Conservation (phyloP, 2,329 filamentous ascomycete genomes). For the Fonsecaea pedrosoi region DNA sequence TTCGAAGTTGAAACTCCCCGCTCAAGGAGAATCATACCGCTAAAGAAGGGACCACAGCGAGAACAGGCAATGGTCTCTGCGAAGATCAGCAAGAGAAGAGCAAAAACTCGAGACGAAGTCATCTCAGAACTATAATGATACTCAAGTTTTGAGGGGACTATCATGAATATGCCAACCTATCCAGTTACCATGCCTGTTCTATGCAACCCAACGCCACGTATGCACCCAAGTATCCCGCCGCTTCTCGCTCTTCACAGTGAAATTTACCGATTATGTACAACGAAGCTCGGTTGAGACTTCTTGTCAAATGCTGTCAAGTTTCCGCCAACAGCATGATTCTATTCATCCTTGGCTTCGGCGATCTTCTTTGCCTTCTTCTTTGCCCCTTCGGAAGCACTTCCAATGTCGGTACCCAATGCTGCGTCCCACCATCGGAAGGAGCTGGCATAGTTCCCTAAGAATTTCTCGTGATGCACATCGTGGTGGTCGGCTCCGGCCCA, state of each 20-base stretch:
- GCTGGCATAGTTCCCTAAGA: conserved; percentile 96
- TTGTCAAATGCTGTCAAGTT: neutral
- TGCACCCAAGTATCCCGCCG: conserved; percentile 13
- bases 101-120: neutral
- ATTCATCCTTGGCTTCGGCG: conserved; percentile 15
- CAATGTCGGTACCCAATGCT: conserved; percentile 89
- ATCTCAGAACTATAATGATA: neutral
- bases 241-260: conserved; percentile 10
- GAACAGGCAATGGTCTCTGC: neutral
- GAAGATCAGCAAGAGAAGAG: neutral
- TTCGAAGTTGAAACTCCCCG: neutral
- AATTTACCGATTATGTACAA: conserved; percentile 32
- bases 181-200: conserved; percentile 15
- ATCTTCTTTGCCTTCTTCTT: conserved; percentile 30
- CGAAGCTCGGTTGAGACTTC: conserved; percentile 27
- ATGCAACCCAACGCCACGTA: conserved; percentile 26
- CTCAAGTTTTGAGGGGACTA: conserved; percentile 5
- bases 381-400: conserved; percentile 46
- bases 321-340: conserved; percentile 4
- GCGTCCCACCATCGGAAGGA: conserved; percentile 99
- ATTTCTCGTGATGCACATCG: conserved; percentile 96
- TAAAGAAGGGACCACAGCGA: neutral
- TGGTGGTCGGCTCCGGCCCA: conserved; percentile 98
- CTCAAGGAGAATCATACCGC: neutral
- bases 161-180: neutral